Percentiles rank a stretch among this genome's conserved stretches.
These are phyloP conservation scores for Leccinum subrobustum DNA, from an alignment of 1,284 basidiomycete species.

Conservation along the genomic window DNA sequence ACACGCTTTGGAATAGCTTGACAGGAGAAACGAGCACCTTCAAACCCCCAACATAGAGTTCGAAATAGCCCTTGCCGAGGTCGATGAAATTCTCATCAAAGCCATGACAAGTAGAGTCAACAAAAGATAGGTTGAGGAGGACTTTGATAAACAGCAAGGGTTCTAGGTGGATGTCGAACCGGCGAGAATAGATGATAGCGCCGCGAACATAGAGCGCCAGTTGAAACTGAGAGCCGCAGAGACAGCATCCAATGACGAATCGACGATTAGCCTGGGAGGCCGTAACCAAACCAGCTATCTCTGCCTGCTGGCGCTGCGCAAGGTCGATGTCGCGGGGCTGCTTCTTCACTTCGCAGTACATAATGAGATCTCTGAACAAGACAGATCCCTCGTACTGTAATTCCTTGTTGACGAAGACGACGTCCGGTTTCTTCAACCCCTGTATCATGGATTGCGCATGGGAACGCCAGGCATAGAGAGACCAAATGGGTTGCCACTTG, in stretches of 20 bases:
- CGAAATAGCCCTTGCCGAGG: not conserved
- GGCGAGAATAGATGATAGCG: not conserved
- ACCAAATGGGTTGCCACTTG: no score
- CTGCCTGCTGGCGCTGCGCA: not conserved
- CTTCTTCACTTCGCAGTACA: not conserved
- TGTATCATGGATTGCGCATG: no score
- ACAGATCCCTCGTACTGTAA: no score
- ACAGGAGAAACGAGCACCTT: not conserved
- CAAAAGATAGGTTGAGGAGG: not conserved
- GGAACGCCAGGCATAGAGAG: no score
- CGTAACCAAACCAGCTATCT: not conserved
- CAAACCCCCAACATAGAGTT: not conserved
- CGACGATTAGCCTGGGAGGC: not conserved
- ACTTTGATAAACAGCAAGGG: not conserved
- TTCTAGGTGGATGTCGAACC: not conserved
- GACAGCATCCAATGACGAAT: not conserved
- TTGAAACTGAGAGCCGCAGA: not conserved
- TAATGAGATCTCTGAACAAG: not conserved
- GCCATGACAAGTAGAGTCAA: not conserved
- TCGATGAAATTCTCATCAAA: not conserved
- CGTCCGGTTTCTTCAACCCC: not conserved
- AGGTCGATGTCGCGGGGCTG: no score
- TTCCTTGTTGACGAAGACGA: not conserved
- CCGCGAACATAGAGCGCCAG: not conserved
- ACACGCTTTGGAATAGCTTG: not conserved